Percentiles rank a stretch among this genome's conserved stretches.
Conservation (phyloP, 2,329 filamentous ascomycete species). For the Westerdykella sp. region DNA sequence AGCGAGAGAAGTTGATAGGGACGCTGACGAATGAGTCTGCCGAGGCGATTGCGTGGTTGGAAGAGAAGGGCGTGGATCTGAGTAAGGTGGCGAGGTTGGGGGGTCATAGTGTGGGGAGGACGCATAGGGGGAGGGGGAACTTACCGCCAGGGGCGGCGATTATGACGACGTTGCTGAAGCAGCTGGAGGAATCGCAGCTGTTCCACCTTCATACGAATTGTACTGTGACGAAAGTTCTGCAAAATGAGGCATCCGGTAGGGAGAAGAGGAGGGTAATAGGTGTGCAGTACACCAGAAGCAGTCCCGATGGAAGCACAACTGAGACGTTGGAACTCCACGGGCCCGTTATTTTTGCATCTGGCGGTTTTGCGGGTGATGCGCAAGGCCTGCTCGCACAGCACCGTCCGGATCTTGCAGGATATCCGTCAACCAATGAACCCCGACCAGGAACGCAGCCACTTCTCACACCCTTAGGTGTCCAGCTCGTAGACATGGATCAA, state of each 20-base stretch:
- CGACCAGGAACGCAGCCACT: conserved; percentile 49
- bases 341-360: conserved; percentile 55
- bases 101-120: conserved; percentile 52
- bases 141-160: conserved; percentile 56
- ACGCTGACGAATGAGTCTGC: conserved; percentile 47
- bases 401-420: conserved; percentile 53
- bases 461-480: conserved; percentile 37
- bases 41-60: conserved; percentile 52
- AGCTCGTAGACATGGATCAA: conserved; percentile 42
- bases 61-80: conserved; percentile 54
- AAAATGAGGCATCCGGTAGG: conserved; percentile 11
- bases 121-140: conserved; percentile 52
- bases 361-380: conserved; percentile 59
- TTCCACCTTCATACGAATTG: conserved; percentile 51
- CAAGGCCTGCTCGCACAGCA: conserved; percentile 51
- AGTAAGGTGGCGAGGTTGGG: conserved; percentile 54
- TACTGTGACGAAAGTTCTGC: conserved; percentile 49
- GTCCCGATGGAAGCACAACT: conserved; percentile 19
- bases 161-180: conserved; percentile 48
- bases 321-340: conserved; percentile 41
- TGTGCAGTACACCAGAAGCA: conserved; percentile 42
- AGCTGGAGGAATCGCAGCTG: conserved; percentile 44
- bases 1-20: conserved; percentile 43
- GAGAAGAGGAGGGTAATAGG: conserved; percentile 39
- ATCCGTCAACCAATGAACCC: conserved; percentile 59